A percentile compares a stretch with the other conserved stretches of the same genome.
phyloP scores from a whole-genome alignment of 768 basidiomycete species.

The Naganishia antarctica region DNA sequence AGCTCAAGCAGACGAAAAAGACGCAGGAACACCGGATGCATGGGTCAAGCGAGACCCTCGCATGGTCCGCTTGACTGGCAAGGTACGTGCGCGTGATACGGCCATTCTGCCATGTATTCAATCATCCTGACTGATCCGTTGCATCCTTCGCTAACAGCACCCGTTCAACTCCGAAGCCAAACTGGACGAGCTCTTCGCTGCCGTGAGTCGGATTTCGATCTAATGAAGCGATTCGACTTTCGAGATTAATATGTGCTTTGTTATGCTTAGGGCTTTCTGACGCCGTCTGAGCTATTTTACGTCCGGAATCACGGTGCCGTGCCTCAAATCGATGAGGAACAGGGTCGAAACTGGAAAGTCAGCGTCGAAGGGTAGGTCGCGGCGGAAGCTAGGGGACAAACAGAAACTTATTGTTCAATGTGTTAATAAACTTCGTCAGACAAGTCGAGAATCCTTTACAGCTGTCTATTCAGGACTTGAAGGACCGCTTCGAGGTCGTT shows the following conservation, averaged over 20 bases:
- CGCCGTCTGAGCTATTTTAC: slow-evolving; percentile 57
- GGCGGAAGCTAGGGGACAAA: neutral
- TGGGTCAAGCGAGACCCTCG: slow-evolving; percentile 52
- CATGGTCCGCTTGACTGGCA: slow-evolving; percentile 55
- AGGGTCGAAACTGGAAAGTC: slow-evolving; percentile 53
- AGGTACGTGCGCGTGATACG: slow-evolving; percentile 6
- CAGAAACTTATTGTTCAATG: no score
- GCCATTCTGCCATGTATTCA: no score
- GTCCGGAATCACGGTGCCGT: slow-evolving; percentile 65
- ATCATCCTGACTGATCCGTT: slow-evolving; percentile 42
- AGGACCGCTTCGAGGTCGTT: slow-evolving; percentile 54
- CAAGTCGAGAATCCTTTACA: slow-evolving; percentile 30
- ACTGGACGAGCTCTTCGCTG: slow-evolving; percentile 53
- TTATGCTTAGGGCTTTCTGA: slow-evolving; percentile 55
- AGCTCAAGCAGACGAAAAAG: slow-evolving; percentile 30
- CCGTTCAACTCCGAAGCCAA: slow-evolving; percentile 61
- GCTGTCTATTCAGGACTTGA: slow-evolving; percentile 55
- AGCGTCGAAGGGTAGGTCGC: slow-evolving; percentile 53
- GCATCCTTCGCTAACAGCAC: slow-evolving; percentile 48
- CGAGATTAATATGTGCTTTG: neutral
- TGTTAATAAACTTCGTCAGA: no score
- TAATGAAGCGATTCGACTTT: neutral
- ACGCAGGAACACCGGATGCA: slow-evolving; percentile 51
- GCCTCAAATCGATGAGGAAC: slow-evolving; percentile 52
- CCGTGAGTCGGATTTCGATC: slow-evolving; percentile 38